Base-by-base conservation (phyloP, 805 yeast genomes). In the Saccharomycopsis synnaedendra region DNA sequence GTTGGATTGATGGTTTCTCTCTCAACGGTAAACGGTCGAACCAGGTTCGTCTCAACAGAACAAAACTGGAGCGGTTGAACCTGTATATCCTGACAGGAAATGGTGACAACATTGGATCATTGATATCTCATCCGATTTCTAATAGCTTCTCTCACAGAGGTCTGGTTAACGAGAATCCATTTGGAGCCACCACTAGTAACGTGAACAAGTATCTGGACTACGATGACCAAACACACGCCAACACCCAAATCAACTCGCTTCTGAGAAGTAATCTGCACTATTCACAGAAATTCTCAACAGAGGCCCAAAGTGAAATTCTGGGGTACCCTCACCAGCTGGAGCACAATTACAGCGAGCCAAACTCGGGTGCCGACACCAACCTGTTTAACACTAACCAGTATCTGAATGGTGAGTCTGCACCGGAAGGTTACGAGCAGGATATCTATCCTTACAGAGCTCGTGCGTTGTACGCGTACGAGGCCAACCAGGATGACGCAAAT, bases 401-500 rank as follows among this genome's bases (percentile, higher is more conserved):
- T 29, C 30, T 39, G 6, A 41, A 44, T 9, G 44, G 37, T n/a
- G 40, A 28, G 32, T 27, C 34, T 30, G 43, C 4, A 8, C 32
- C 57, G 58, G 51, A 53, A 5, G 56, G 52, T 41, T 43, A 37
- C 29, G 54, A 51, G 46, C 60, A 27, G 42, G 55, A 46, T 52
- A 52, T 52, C 49, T 90, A 85, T 66, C 87, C 94, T 42, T 84
- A 85, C 61, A 75, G 80, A 49, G 98, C 96, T 5, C 75, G 76
- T 56, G 97, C 96, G 0, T 70, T 90, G 45, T 93, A 87, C 63
- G 74, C 82, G 43, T 90, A 93, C 62, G 79, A 79, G 45, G 96
- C 97, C 5, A 87, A 84, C 58, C 93, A 90, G 1, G 94, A 83
- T 49, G 98, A 90, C 63, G 87, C 83, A 53, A 88, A 89, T 59